Evolutionary conservation across 2,329 filamentous ascomycete genomes (phyloP).

Genomic region (Botrytis hyacinthi): DNA sequence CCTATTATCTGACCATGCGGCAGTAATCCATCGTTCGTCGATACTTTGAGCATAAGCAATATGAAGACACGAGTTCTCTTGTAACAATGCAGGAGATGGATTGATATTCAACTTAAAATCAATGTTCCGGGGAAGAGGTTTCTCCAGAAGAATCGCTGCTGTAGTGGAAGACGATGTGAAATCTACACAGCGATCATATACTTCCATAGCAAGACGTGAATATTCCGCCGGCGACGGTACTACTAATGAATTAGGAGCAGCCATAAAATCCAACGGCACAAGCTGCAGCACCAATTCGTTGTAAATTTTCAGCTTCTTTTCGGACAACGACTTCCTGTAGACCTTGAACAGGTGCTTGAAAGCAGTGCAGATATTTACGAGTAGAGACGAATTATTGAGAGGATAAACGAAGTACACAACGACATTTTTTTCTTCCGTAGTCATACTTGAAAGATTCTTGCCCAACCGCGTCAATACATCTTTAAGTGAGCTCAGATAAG

Average conservation of each 20-base stretch:
- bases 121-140: slow-evolving; percentile 65
- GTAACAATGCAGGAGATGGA: slow-evolving; percentile 69
- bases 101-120: slow-evolving; percentile 70
- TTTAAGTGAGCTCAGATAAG: slow-evolving; percentile 33
- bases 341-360: slow-evolving; percentile 71
- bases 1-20: slow-evolving; percentile 76
- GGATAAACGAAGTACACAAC: slow-evolving; percentile 77
- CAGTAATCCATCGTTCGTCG: slow-evolving; percentile 75
- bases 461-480: slow-evolving; percentile 35
- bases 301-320: slow-evolving; percentile 47
- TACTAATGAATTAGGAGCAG: slow-evolving; percentile 60
- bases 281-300: slow-evolving; percentile 77
- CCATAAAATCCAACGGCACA: slow-evolving; percentile 65
- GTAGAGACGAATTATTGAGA: slow-evolving; percentile 57
- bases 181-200: slow-evolving; percentile 71
- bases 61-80: slow-evolving; percentile 78
- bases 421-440: slow-evolving; percentile 52
- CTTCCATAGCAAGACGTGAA: slow-evolving; percentile 65
- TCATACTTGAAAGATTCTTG: slow-evolving; percentile 36
- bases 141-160: slow-evolving; percentile 71
- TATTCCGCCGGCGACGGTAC: slow-evolving; percentile 61
- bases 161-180: slow-evolving; percentile 58
- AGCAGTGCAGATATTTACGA: slow-evolving; percentile 69
- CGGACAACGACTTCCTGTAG: slow-evolving; percentile 52
- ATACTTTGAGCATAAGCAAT: slow-evolving; percentile 74